Evolutionary conservation across 306 rosid genomes (phyloP).

Genomic region (Hylodesmum podocarpum): DNA sequence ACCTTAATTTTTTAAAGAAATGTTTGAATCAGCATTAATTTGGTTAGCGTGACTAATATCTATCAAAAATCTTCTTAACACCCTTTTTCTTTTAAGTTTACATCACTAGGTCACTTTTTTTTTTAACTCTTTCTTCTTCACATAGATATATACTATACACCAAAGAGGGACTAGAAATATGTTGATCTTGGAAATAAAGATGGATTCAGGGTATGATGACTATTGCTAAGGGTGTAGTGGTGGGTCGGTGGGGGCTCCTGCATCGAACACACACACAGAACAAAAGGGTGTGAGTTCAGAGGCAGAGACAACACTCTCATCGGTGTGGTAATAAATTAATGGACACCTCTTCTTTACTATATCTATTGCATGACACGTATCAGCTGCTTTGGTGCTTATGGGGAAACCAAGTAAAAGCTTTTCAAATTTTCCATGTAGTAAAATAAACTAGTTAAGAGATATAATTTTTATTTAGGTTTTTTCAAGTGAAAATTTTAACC

Average conservation of each 20-base stretch:
- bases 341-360: neutral
- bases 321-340: too few relatives aligned
- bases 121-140: too few relatives aligned
- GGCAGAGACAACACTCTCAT: neutral
- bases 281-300: neutral
- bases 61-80: too few relatives aligned
- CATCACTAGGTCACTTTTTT: neutral
- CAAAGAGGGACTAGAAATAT: neutral
- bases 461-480: too few relatives aligned
- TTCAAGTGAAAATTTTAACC: too few relatives aligned
- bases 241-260: neutral
- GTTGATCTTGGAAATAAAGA: neutral
- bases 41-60: too few relatives aligned
- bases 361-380: neutral
- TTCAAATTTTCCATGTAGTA: too few relatives aligned
- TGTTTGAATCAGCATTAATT: too few relatives aligned
- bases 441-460: too few relatives aligned
- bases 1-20: too few relatives aligned
- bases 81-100: too few relatives aligned
- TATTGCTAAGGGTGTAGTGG: neutral
- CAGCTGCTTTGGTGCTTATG: neutral
- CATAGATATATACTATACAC: too few relatives aligned
- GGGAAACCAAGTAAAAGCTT: neutral
- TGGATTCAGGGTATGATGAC: neutral
- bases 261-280: neutral